A percentile compares a stretch with the other conserved stretches of the same genome.
Conservation (phyloP, 306 rosid species). For the Clitoria ternatea region DNA sequence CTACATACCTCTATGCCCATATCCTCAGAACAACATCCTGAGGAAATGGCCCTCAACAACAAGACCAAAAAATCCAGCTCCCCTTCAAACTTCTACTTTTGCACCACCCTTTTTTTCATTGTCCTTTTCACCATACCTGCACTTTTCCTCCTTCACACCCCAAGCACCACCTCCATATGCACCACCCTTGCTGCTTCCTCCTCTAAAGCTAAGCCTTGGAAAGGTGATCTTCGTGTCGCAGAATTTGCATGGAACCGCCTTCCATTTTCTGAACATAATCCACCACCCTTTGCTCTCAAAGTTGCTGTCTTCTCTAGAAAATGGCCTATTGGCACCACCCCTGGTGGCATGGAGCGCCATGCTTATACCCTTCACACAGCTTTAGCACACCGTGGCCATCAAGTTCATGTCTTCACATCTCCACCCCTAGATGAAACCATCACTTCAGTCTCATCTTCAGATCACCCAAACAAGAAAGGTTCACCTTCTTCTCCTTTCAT, state of each 20-base stretch:
- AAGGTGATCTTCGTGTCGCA: conserved; percentile 59
- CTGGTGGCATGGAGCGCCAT: conserved; percentile 98
- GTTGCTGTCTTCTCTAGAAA: conserved; percentile 82
- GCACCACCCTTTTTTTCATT: conserved; percentile 66
- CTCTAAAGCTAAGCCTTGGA: conserved; percentile 40
- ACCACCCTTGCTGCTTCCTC: conserved; percentile 33
- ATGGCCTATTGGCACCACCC: conserved; percentile 73
- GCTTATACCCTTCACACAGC: conserved; percentile 78
- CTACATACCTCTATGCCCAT: neutral
- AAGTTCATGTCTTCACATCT: conserved; percentile 78
- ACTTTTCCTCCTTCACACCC: conserved; percentile 55
- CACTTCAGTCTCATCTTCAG: neutral
- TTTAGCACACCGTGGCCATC: conserved; percentile 68
- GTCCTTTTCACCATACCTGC: conserved; percentile 58
- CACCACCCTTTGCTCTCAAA: conserved; percentile 46
- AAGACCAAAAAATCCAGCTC: conserved; percentile 42
- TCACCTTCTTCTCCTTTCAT: conserved; percentile 44
- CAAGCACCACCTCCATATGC: conserved; percentile 59
- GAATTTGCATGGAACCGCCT: conserved; percentile 78
- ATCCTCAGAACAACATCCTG: neutral
- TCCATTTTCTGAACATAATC: conserved; percentile 20
- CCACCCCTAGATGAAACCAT: conserved; percentile 31
- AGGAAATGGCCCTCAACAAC: conserved; percentile 54
- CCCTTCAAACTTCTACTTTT: conserved; percentile 46
- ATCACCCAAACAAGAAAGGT: neutral